Percentiles rank a stretch among this genome's conserved stretches.
Conservation (phyloP, 495 filamentous ascomycete genomes). For the Penicillium riverlandense region DNA sequence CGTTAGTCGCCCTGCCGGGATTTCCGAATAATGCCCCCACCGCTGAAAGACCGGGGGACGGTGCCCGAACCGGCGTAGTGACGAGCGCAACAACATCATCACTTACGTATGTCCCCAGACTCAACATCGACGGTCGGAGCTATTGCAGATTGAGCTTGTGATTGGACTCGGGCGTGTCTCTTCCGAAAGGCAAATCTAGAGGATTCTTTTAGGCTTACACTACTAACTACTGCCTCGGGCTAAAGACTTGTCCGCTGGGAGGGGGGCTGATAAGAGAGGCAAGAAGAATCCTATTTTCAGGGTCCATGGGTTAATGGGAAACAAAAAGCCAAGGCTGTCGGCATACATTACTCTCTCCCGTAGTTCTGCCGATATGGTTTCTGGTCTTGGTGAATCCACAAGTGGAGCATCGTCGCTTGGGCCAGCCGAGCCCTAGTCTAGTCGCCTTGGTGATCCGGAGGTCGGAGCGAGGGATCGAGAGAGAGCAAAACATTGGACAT, state of each 20-base stretch:
- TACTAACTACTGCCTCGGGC: background rate
- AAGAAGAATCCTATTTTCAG: constrained; percentile 7
- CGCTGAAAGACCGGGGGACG: constrained; percentile 10
- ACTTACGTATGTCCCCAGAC: constrained; percentile 16
- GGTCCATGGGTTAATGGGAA: constrained; percentile 6
- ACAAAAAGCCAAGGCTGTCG: constrained; percentile 1
- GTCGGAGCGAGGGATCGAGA: background rate
- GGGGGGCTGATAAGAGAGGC: background rate
- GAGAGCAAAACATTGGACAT: background rate
- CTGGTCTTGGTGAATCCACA: background rate
- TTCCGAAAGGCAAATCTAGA: background rate
- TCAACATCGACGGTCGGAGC: background rate
- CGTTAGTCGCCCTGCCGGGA: background rate
- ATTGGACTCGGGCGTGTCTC: background rate
- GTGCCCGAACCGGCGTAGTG: constrained; percentile 12
- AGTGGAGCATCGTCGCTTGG: constrained; percentile 14
- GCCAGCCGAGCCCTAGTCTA: constrained; percentile 25
- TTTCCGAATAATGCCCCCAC: background rate
- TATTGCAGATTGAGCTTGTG: too few species aligned
- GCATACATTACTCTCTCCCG: constrained; percentile 6
- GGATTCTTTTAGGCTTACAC: background rate
- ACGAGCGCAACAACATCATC: constrained; percentile 18
- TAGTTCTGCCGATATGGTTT: constrained; percentile 17
- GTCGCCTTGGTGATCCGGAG: constrained; percentile 9
- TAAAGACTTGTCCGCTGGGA: constrained; percentile 1